Evolutionary conservation across 2,329 filamentous ascomycete species (phyloP).

Genomic region (Xylaria sp.): DNA sequence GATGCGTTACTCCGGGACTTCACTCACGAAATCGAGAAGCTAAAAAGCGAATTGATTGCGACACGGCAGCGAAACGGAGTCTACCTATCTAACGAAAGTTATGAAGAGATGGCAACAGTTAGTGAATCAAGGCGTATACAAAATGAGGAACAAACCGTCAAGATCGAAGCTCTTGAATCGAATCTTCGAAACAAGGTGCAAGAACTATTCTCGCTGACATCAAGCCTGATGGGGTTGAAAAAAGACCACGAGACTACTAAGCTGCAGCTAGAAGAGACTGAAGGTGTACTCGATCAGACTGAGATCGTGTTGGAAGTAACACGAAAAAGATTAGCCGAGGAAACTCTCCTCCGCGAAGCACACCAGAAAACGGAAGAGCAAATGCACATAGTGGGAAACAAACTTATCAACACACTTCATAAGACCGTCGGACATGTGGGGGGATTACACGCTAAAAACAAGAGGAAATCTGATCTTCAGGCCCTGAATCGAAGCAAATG

Average conservation of each 20-base stretch:
- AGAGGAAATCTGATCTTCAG: slow-evolving; percentile 85
- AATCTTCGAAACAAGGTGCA: slow-evolving; percentile 94
- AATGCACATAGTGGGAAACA: slow-evolving; percentile 76
- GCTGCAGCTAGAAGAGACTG: slow-evolving; percentile 78
- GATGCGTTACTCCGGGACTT: slow-evolving; percentile 92
- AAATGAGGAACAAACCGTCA: slow-evolving; percentile 89
- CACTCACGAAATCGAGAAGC: slow-evolving; percentile 89
- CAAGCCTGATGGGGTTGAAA: slow-evolving; percentile 86
- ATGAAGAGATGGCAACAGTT: slow-evolving; percentile 89
- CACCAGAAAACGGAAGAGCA: slow-evolving; percentile 86
- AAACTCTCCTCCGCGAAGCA: slow-evolving; percentile 81
- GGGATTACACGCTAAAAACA: slow-evolving; percentile 85
- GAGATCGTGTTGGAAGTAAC: slow-evolving; percentile 85
- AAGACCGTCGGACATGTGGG: slow-evolving; percentile 83
- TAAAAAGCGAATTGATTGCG: slow-evolving; percentile 92
- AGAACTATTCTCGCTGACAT: slow-evolving; percentile 86
- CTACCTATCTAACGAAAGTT: slow-evolving; percentile 87
- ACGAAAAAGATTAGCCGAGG: slow-evolving; percentile 78
- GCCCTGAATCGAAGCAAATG: slow-evolving; percentile 81
- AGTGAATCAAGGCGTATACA: slow-evolving; percentile 93
- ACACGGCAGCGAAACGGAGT: slow-evolving; percentile 95
- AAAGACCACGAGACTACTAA: slow-evolving; percentile 87
- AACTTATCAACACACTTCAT: slow-evolving; percentile 80
- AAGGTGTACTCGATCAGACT: slow-evolving; percentile 84
- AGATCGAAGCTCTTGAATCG: slow-evolving; percentile 89